Percentiles rank a stretch among this genome's conserved stretches.
These are phyloP conservation scores for Pestalotiopsis sp. DNA, from an alignment of 2,329 filamentous ascomycete species.

Conservation along the genomic window DNA sequence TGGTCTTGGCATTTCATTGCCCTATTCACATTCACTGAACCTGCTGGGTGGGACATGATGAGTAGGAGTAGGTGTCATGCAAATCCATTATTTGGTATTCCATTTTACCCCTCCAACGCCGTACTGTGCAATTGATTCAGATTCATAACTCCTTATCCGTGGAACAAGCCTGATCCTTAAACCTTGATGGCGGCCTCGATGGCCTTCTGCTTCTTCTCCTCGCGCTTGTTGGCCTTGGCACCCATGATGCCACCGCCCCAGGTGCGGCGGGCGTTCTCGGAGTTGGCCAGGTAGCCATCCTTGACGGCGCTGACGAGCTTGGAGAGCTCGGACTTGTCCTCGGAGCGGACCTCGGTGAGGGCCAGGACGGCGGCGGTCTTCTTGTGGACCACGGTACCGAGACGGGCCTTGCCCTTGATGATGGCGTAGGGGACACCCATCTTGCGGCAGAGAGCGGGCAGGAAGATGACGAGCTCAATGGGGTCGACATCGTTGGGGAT, in stretches of 20 bases:
- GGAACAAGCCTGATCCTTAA: conserved; percentile 52
- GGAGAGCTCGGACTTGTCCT: conserved; percentile 98
- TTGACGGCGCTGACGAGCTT: conserved; percentile 97
- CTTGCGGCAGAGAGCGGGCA: conserved; percentile 99
- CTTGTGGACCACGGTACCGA: conserved; percentile 99
- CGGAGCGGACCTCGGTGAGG: conserved; percentile 92
- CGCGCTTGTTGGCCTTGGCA: conserved; percentile 82
- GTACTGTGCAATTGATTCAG: conserved; percentile 34
- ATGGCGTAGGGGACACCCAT: conserved; percentile 99
- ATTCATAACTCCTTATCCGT: conserved; percentile 34
- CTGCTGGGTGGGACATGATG: conserved; percentile 2
- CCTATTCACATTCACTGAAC: conserved; percentile 6
- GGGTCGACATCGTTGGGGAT: conserved; percentile 99
- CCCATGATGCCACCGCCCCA: conserved; percentile 99
- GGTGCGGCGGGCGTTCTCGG: conserved; percentile 86
- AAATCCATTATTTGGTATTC: conserved; percentile 40
- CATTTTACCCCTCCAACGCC: conserved; percentile 39
- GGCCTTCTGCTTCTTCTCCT: conserved; percentile 90
- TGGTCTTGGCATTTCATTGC: background rate
- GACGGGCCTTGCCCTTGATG: conserved; percentile 99
- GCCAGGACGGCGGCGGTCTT: conserved; percentile 98
- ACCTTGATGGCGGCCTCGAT: conserved; percentile 96
- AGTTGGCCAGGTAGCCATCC: conserved; percentile 96
- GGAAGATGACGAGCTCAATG: conserved; percentile 99
- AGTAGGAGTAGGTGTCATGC: conserved; percentile 32